A percentile compares a stretch with the other conserved stretches of the same genome.
Evolutionary conservation across 345 rosid genomes (phyloP).

Genomic region (Aethionema arabicum): DNA sequence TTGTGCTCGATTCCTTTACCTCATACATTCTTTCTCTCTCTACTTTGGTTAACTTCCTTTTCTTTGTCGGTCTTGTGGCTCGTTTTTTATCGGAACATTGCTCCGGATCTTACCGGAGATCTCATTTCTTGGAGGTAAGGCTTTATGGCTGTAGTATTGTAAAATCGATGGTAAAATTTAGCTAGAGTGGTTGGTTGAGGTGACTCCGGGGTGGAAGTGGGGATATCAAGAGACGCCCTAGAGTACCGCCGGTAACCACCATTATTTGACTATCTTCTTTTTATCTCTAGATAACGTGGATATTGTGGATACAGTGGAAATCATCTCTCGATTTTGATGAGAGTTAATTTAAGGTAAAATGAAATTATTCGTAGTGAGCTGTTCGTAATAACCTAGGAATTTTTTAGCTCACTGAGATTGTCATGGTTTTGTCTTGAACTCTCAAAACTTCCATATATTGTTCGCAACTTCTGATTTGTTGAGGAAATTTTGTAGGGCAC

Average conservation of each 20-base stretch:
- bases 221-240: conserved; percentile 12
- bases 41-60: neutral
- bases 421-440: no score
- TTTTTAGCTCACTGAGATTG: no score
- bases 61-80: neutral
- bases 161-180: neutral
- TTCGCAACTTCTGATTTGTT: neutral
- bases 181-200: conserved; percentile 1
- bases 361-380: neutral
- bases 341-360: conserved; percentile 18
- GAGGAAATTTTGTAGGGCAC: neutral
- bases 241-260: neutral
- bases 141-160: conserved; percentile 1
- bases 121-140: neutral
- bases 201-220: conserved; percentile 9
- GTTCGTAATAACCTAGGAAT: no score
- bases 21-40: neutral
- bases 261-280: neutral
- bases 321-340: conserved; percentile 17
- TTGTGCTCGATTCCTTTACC: neutral
- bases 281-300: neutral
- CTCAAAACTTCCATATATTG: no score
- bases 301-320: conserved; percentile 16
- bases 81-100: conserved; percentile 9
- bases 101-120: conserved; percentile 6